Evolutionary conservation across 164 flowering plant species (phyloP), one percentile per base, ranked within the genome.

Genomic region (Tetrastigma voinierianum): DNA sequence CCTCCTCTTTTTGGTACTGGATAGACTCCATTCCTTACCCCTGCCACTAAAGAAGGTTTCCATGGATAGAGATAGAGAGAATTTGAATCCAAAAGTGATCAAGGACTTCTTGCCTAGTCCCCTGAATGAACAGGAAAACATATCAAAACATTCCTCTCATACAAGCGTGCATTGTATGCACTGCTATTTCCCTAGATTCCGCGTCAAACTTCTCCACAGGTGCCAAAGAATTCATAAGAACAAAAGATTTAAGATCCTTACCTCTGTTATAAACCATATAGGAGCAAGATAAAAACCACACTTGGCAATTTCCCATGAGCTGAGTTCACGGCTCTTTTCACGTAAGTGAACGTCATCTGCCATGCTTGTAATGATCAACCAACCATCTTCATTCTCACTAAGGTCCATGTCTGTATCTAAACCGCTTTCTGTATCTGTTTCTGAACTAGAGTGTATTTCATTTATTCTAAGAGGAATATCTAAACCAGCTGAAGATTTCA

Each of bases 241-340:
- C 23, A 20, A 46, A 16, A 16, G 15, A 56, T 21, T 9, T 10
- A 18, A 45, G 64, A 16, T 44, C 9, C 14, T 72, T 76, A 86
- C 88, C 88, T 86, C 90, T 4, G 88, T 81, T 3, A 65, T 46
- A 67, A 85, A 85, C 90, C 90, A 87, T 51, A 84, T 18, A 2
- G 90, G 90, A 69, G 92, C 65, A 55, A 85, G 83, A 68, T 61
- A 74, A 15, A 87, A 70, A 65, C 87, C 72, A 51, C 78, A 74
- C 60, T 80, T 85, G 21, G 75, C 77, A 65, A 82, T 72, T 59
- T 77, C 80, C 87, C 87, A 80, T 2, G 87, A 64, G 67, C 66
- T 61, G 51, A 76, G 73, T 19, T 78, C 66, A 18, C 7, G 6
- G 14, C 57, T 62, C 45, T 64, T 46, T 46, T 57, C 67, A 20